These are phyloP conservation scores for Brassica napus DNA, from an alignment of 345 rosid species.

Conservation along the genomic window DNA sequence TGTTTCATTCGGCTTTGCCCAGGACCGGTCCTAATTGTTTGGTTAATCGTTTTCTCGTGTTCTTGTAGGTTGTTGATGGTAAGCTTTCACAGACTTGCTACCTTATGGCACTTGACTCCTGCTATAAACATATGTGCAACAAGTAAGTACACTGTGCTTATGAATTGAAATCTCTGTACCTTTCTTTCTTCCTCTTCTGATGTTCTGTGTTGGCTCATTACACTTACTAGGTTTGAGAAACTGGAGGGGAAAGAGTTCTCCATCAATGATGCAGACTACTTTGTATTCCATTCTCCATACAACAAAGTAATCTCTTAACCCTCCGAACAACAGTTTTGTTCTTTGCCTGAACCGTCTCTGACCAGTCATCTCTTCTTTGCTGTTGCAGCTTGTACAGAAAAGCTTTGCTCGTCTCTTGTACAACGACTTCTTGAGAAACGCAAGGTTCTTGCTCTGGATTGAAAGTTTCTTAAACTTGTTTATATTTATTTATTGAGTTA, in stretches of 20 bases:
- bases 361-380: slow-evolving; percentile 25
- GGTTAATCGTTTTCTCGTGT: not conserved
- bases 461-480: slow-evolving; percentile 6
- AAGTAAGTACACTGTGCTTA: slow-evolving; percentile 54
- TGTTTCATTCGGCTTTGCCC: too few relatives aligned
- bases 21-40: too few relatives aligned
- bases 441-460: slow-evolving; percentile 51
- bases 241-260: slow-evolving; percentile 81
- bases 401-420: slow-evolving; percentile 91
- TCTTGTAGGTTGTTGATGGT: slow-evolving; percentile 93
- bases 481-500: not conserved
- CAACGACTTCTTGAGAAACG: slow-evolving; percentile 79
- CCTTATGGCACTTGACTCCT: slow-evolving; percentile 93
- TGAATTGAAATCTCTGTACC: not conserved
- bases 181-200: slow-evolving; percentile 1
- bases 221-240: slow-evolving; percentile 71
- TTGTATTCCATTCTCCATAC: slow-evolving; percentile 97
- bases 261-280: slow-evolving; percentile 68
- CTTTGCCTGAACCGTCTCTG: slow-evolving; percentile 2
- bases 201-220: not conserved
- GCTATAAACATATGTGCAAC: slow-evolving; percentile 79
- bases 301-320: slow-evolving; percentile 63
- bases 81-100: slow-evolving; percentile 99
- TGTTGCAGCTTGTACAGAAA: slow-evolving; percentile 95
- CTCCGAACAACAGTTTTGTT: slow-evolving; percentile 12